Conservation (phyloP, 164 flowering plant genomes). For the Malania oleifera region DNA sequence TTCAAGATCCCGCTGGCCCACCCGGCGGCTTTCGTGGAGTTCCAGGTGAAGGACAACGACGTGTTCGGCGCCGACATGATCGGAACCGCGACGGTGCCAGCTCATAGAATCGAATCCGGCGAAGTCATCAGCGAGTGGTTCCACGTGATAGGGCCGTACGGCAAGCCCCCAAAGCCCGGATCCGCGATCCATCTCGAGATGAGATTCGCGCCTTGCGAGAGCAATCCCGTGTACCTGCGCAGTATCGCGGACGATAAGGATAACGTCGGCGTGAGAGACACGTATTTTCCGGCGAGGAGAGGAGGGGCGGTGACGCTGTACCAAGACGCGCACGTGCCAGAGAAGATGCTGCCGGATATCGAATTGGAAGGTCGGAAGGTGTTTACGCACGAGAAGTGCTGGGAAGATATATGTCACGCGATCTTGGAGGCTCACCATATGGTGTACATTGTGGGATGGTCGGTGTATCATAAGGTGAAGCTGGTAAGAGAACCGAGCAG, state of each 20-base stretch:
- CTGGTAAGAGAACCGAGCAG: constrained; percentile 56
- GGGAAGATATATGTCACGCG: constrained; percentile 78
- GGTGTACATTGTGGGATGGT: constrained; percentile 70
- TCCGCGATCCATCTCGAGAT: constrained; percentile 37
- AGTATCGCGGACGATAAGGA: constrained; percentile 27
- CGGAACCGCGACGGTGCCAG: constrained; percentile 43
- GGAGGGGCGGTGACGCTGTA: constrained; percentile 66
- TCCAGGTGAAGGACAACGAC: constrained; percentile 65
- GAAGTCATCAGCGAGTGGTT: constrained; percentile 45
- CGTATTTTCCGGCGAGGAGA: constrained; percentile 53
- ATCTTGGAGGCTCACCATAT: constrained; percentile 67
- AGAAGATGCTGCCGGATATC: constrained; percentile 35
- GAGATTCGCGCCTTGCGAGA: constrained; percentile 35
- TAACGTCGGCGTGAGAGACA: constrained; percentile 22
- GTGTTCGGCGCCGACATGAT: constrained; percentile 58
- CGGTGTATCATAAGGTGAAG: constrained; percentile 57
- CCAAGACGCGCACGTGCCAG: constrained; percentile 70
- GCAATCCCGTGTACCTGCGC: constrained; percentile 21
- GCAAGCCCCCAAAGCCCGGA: constrained; percentile 49
- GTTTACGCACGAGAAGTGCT: constrained; percentile 44
- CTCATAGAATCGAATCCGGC: constrained; percentile 28
- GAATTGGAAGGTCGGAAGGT: constrained; percentile 37
- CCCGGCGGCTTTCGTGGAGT: constrained; percentile 43
- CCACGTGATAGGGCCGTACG: constrained; percentile 33
- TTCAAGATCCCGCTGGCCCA: constrained; percentile 57